Evolutionary conservation across 176 grass and related monocot species (phyloP), one percentile per base, ranked within the genome.

Genomic region (Cenchrus purpureus): DNA sequence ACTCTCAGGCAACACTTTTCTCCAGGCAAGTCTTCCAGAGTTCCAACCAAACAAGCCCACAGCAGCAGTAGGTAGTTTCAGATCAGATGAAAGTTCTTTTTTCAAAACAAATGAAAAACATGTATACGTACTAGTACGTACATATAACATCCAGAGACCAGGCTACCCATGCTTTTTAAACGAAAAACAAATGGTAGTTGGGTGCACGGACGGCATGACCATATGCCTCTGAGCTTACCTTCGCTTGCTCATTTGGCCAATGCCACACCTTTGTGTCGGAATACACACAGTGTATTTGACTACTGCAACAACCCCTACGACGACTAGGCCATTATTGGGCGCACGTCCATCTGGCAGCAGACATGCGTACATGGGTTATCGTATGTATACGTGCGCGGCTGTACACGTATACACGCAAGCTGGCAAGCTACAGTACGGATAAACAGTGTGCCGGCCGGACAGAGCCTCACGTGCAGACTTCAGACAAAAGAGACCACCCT

Each of bases 381-480:
- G 77, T 79, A 66, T 80, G 44, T 49, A 40, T 40, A 40, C 37
- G 37, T 40, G 62, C 17, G 59, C 48, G 44, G 25, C 60, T 2
- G 60, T 43, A 59, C 32, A 59, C 22, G 60, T 19, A 79, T 10
- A 78, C 58, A 78, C 58, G 76, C 76, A 78, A 78, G 34, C 68
- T 22, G 12, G n/a, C 22, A 12, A 12, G 53, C 53, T 46, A 54
- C 48, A 67, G 59, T 32, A 4, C 13, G 9, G 13, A 34, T 32
- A 1, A 50, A n/a, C 63, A 68, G 63, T 68, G 10, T 15, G 49
- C 29, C 54, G 52, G 13, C 52, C 29, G 48, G 46, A 65, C 22
- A 49, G 61, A 53, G 48, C 46, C 48, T 80, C 63, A 80, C 78
- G 78, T 80, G 63, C 52, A 70, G 67, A 20, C 16, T 16, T 9